Evolutionary conservation across 768 basidiomycete species (phyloP), one percentile per base, ranked within the genome.

Genomic region (Podaxis carcinomalis): DNA sequence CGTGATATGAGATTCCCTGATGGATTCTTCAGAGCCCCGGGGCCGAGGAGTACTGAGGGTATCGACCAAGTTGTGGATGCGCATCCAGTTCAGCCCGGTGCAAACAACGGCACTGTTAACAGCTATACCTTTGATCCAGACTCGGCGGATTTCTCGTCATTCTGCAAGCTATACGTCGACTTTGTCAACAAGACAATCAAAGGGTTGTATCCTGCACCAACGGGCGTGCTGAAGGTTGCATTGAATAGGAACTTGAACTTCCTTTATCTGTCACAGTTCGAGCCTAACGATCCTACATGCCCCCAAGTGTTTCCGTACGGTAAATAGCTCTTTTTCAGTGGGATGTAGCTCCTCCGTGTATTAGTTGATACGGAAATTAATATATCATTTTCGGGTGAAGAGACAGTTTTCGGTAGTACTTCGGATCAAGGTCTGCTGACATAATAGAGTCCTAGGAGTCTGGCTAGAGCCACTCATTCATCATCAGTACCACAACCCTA

Each of bases 151-250:
- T 47, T 66, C 36, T 39, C 49, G 3, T 4, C 42, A 0, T 62
- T 62, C 13, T 68, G 67, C 60, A 39, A 55, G 52, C 7, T 68
- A 16, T 68, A 68, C 35, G 35, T 46, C 2, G 37, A 66, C 28
- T 66, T 66, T 37, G 63, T 64, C 25, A 62, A 66, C n/a, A 36
- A 27, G n/a, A 65, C 66, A 2, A 39, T 68, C 19, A 58, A 28
- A 32, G 47, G 62, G 7, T 53, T 68, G 42, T 68, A 68, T 37
- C 66, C 67, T 1, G 55, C 59, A 21, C 67, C 67, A 0, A 62
- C 21, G 9, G 63, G 67, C 14, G 32, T 53, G 7, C 23, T 65
- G 51, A 52, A 25, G 37, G 44, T 35, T 9, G 54, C 51, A 5
- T 32, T 65, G 39, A 62, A 63, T 36, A 44, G 44, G 27, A 62